phyloP scores from a whole-genome alignment of 768 basidiomycete species.

The Cystofilobasidium ferigula region DNA sequence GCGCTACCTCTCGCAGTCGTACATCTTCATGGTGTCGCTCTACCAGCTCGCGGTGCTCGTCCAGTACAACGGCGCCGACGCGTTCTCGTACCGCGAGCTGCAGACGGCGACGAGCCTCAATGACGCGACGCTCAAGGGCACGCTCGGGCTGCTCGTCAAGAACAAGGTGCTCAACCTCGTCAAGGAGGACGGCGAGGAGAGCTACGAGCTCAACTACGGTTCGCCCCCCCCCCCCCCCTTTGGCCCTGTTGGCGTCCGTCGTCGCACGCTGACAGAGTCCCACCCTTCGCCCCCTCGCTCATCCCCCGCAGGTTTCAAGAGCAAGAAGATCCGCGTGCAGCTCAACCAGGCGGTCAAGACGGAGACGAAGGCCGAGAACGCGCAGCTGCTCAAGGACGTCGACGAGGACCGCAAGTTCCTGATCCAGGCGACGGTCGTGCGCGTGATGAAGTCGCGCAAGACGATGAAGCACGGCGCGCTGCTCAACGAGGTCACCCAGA shows the following conservation, averaged over 20 bases:
- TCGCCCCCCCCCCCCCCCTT: background rate
- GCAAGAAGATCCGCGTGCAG: constrained; percentile 85
- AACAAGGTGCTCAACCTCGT: constrained; percentile 20
- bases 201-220: constrained; percentile 27
- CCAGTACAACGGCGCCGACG: constrained; percentile 87
- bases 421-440: constrained; percentile 87
- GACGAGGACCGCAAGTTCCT: constrained; percentile 96
- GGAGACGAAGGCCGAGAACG: constrained; percentile 81
- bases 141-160: constrained; percentile 17
- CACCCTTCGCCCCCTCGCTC: background rate
- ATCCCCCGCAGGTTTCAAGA: constrained; percentile 58
- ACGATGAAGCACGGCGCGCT: constrained; percentile 37
- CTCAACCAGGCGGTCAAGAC: constrained; percentile 86
- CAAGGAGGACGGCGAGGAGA: constrained; percentile 26
- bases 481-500: constrained; percentile 37
- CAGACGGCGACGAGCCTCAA: constrained; percentile 52
- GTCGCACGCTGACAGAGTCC: background rate
- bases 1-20: constrained; percentile 85
- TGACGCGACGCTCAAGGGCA: constrained; percentile 14
- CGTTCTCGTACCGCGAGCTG: constrained; percentile 69
- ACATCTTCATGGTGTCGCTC: constrained; percentile 87
- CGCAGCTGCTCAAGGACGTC: constrained; percentile 82
- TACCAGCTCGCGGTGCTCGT: constrained; percentile 91
- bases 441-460: constrained; percentile 41
- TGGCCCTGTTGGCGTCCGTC: background rate